Evolutionary conservation across 495 filamentous ascomycete genomes (phyloP).

Genomic region (Daldinia caldariorum): DNA sequence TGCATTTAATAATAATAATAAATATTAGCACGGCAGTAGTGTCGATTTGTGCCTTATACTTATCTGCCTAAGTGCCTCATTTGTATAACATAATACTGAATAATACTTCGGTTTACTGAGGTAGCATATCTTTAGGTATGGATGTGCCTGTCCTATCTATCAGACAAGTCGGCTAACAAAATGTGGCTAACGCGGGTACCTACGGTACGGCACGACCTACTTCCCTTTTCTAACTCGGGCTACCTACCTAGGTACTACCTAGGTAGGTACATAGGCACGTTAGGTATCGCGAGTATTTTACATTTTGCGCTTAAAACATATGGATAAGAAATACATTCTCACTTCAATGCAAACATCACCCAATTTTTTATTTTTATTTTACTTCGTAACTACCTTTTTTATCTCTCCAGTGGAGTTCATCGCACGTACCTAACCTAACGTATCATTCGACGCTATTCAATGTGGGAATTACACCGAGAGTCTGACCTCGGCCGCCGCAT

Average conservation of each 20-base stretch:
- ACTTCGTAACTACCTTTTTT: background rate
- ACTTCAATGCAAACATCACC: conserved; percentile 1
- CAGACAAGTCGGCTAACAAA: conserved; percentile 25
- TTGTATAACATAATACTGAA: too few relatives aligned
- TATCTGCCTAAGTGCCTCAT: background rate
- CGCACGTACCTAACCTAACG: conserved; percentile 1
- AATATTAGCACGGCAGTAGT: background rate
- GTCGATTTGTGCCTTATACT: background rate
- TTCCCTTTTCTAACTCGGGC: conserved; percentile 4
- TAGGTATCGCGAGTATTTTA: background rate
- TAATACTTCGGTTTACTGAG: too few relatives aligned
- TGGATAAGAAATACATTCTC: background rate
- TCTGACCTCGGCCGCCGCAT: conserved; percentile 23
- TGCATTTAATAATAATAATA: background rate
- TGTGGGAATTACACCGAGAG: conserved; percentile 26
- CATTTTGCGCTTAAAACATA: background rate
- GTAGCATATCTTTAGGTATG: background rate
- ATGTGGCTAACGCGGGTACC: conserved; percentile 22
- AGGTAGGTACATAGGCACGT: too few relatives aligned
- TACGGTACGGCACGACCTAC: conserved; percentile 24
- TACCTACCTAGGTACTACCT: too few relatives aligned
- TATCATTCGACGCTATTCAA: conserved; percentile 20
- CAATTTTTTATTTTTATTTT: too few relatives aligned
- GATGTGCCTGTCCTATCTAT: background rate
- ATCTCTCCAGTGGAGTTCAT: background rate